Base-by-base conservation (phyloP, 345 rosid species). In the Pseudoturritis turrita region DNA sequence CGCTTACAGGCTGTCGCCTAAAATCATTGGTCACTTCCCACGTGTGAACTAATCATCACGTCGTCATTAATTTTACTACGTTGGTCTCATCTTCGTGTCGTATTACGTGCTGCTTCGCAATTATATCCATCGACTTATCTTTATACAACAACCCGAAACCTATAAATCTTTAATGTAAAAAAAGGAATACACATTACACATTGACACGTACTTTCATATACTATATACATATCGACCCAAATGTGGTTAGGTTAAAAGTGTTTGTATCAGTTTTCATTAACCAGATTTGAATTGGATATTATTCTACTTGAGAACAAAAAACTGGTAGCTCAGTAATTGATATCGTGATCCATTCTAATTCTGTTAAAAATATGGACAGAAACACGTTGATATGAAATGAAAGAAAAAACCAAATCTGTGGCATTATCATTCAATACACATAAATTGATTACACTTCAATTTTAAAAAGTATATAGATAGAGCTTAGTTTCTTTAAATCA, bases 11-110 rank as follows among this genome's bases (percentile, higher is more conserved):
- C 28, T 52, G 62, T 61, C 19, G 6, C 25, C 36, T 29, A 40
- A 26, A 37, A 29, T 39, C 22, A 65, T 47, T 56, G 60, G 45
- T 1, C 5, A 49, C 6, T 14, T 59, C 46, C 62, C 62, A 59
- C 62, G 68, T 58, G 62, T 67, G 52, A 55, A 55, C 59, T 35
- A 64, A 64, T 55, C 56, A 71, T 51, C 45, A n/a, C 51, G 54
- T 55, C 71, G 43, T 25, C 58, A 45, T 55, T 45, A 46, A 26
- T 53, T 11, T 43, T 33, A 63, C 59, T 3, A 72, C 47, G 12
- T 55, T 56, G 51, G 58, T 65, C 26, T 65, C 66, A 14, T 37
- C 67, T 58, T 50, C 43, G 78, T 74, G 68, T 58, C 73, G 62
- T 68, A 51, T 68, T 60, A 60, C 41, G 63, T 35, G 53, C 61